phyloP scores from a whole-genome alignment of 2,329 filamentous ascomycete genomes.

The Pseudogymnoascus sp. region DNA sequence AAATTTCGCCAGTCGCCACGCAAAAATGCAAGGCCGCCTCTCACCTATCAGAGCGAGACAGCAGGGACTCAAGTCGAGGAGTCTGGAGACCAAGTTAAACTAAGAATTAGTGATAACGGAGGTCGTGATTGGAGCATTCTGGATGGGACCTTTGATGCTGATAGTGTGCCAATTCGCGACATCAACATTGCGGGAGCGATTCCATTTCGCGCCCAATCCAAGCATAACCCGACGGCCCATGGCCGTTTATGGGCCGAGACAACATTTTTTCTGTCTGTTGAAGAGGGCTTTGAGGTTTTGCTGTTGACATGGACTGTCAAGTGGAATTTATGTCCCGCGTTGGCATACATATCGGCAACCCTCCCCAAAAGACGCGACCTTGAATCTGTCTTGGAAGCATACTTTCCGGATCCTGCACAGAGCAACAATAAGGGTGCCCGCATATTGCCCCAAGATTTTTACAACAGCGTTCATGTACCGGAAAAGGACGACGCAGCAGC shows the following conservation, averaged over 20 bases:
- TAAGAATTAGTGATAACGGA: not conserved
- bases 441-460: constrained; percentile 49
- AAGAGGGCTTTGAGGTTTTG: constrained; percentile 17
- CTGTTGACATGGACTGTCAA: constrained; percentile 22
- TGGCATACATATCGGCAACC: constrained; percentile 14
- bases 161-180: constrained; percentile 16
- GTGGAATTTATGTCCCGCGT: constrained; percentile 24
- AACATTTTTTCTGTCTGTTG: constrained; percentile 16
- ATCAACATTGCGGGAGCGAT: constrained; percentile 19
- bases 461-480: constrained; percentile 59
- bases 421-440: constrained; percentile 26
- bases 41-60: constrained; percentile 15
- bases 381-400: constrained; percentile 21
- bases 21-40: constrained; percentile 15
- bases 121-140: constrained; percentile 12
- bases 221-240: constrained; percentile 14
- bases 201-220: constrained; percentile 18
- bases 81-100: not conserved
- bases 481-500: constrained; percentile 32
- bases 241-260: constrained; percentile 25
- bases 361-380: constrained; percentile 16
- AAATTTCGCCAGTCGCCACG: constrained; percentile 14
- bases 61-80: not conserved
- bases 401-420: constrained; percentile 21
- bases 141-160: constrained; percentile 14